These are phyloP conservation scores for Blepharisma undulans DNA, from an alignment of 169 alveolate species.

Conservation along the genomic window DNA sequence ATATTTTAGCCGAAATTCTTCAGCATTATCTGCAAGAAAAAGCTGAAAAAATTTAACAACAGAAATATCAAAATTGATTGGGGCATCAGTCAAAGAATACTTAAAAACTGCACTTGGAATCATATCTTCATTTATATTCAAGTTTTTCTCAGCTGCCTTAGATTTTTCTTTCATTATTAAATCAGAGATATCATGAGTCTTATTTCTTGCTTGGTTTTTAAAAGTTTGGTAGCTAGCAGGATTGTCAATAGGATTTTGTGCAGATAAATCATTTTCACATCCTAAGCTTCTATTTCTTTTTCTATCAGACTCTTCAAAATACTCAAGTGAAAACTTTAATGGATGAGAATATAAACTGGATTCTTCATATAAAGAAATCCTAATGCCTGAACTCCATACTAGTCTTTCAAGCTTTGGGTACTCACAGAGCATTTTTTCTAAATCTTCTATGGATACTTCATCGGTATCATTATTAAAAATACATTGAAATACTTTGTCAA, in stretches of 20 bases:
- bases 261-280: not conserved
- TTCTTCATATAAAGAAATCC: not conserved
- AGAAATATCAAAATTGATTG: not conserved
- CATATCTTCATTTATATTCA: not conserved
- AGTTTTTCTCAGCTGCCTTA: not conserved
- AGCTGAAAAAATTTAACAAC: not conserved
- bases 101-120: not conserved
- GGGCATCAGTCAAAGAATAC: not conserved
- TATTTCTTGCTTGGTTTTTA: not conserved
- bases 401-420: not conserved
- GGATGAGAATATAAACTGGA: not conserved
- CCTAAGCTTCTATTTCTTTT: not conserved
- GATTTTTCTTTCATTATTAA: not conserved
- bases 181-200: not conserved
- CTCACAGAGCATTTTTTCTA: not conserved
- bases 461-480: not conserved
- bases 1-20: not conserved
- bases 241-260: not conserved
- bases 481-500: not conserved
- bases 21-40: conserved; percentile 14
- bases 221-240: not conserved
- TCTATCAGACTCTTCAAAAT: not conserved
- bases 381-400: not conserved
- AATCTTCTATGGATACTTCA: not conserved
- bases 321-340: not conserved